phyloP scores from a whole-genome alignment of 23 red algal species.

The Gracilaria domingensis region DNA sequence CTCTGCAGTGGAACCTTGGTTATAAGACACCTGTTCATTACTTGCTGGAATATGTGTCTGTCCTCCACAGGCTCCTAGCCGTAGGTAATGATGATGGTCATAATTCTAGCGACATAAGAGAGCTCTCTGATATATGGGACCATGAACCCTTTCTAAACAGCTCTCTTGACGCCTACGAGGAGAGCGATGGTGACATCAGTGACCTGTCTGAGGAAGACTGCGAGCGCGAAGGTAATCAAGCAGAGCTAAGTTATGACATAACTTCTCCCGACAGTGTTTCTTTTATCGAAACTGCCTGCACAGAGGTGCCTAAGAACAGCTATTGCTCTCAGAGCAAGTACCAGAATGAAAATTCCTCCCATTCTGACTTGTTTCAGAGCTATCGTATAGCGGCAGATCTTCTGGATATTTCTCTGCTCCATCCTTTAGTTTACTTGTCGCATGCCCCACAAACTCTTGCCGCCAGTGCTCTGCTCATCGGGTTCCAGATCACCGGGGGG shows the following conservation, averaged over 20 bases:
- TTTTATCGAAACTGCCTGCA: not conserved
- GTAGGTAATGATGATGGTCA: not conserved
- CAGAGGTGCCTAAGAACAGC: not conserved
- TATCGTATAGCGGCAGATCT: slow-evolving; percentile 16
- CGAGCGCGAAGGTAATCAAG: not conserved
- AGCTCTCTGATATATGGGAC: not conserved
- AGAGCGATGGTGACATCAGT: not conserved
- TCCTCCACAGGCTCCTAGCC: slow-evolving; percentile 8
- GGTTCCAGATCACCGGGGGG: not conserved
- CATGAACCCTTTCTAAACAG: not conserved
- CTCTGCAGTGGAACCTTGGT: slow-evolving; percentile 40
- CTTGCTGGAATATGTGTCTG: slow-evolving; percentile 42
- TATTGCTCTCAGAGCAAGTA: not conserved
- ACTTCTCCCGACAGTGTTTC: not conserved
- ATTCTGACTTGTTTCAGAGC: slow-evolving; percentile 6
- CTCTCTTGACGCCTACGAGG: not conserved
- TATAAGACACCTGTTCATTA: slow-evolving; percentile 49
- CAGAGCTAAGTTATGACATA: not conserved
- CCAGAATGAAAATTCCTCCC: not conserved
- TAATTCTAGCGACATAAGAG: not conserved
- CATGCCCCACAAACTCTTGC: slow-evolving; percentile 27
- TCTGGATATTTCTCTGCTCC: slow-evolving; percentile 23
- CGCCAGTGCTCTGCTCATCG: slow-evolving; percentile 27
- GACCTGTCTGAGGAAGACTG: slow-evolving; percentile 21
- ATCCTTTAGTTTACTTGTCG: not conserved